Conservation (phyloP, 2,329 filamentous ascomycete genomes). For the Alternaria angustiovoidea region DNA sequence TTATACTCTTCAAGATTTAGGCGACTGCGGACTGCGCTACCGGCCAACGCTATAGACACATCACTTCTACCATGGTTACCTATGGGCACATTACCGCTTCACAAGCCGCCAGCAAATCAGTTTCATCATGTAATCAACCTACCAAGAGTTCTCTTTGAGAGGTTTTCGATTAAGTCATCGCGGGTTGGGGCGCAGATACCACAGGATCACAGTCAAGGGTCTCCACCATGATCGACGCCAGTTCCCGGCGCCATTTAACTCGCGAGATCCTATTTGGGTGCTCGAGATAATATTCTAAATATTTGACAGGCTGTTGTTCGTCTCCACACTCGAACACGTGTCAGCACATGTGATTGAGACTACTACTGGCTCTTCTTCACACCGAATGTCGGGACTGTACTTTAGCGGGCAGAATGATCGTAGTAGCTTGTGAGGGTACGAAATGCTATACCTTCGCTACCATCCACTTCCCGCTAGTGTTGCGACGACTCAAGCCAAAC, state of each 20-base stretch:
- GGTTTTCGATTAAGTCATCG: background rate
- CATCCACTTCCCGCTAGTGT: background rate
- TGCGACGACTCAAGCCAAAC: background rate
- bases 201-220: background rate
- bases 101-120: background rate
- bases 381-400: background rate
- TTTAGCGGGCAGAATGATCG: background rate
- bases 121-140: background rate
- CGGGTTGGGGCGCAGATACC: background rate
- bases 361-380: background rate
- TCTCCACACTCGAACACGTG: background rate
- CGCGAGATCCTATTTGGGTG: background rate
- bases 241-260: background rate
- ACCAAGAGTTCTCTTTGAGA: background rate
- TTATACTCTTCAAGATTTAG: slow-evolving; percentile 4
- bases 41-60: background rate
- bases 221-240: slow-evolving; percentile 3
- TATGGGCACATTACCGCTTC: background rate
- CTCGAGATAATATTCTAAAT: background rate
- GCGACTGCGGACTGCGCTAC: background rate
- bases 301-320: background rate
- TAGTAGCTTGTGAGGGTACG: background rate
- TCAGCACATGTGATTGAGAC: background rate
- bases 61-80: background rate
- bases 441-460: background rate